Conservation (phyloP, 306 rosid species). For the Dalbergia cultrata region DNA sequence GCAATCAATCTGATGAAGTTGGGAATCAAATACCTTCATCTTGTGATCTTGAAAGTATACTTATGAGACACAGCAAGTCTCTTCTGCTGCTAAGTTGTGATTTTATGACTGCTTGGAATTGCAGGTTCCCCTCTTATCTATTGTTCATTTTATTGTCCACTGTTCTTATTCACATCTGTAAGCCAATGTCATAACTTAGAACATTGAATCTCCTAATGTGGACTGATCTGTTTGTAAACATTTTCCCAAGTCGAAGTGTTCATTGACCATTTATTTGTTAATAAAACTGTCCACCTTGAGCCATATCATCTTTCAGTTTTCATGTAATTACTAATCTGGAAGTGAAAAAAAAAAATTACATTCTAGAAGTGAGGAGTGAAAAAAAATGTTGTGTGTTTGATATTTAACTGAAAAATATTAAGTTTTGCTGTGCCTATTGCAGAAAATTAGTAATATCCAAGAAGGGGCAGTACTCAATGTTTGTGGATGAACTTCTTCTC, state of each 20-base stretch:
- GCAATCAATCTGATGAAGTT: slow-evolving; percentile 43
- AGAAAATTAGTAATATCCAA: slow-evolving; percentile 72
- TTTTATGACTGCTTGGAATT: slow-evolving; percentile 89
- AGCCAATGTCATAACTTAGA: slow-evolving; percentile 13
- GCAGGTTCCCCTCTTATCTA: slow-evolving; percentile 63
- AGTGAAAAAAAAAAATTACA: background rate
- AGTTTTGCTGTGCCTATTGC: slow-evolving; percentile 39
- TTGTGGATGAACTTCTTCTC: slow-evolving; percentile 72
- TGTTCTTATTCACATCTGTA: slow-evolving; percentile 20
- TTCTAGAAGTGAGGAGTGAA: slow-evolving; percentile 13
- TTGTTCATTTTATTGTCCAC: slow-evolving; percentile 23
- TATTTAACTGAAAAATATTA: slow-evolving; percentile 34
- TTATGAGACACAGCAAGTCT: slow-evolving; percentile 79
- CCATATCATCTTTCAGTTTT: background rate
- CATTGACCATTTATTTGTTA: background rate
- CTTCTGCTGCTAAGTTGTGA: slow-evolving; percentile 83
- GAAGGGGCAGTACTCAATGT: slow-evolving; percentile 51
- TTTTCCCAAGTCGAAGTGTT: slow-evolving; percentile 18
- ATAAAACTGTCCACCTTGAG: slow-evolving; percentile 15
- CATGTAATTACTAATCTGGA: no score
- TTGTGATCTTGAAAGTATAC: slow-evolving; percentile 53
- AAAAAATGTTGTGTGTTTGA: slow-evolving; percentile 6
- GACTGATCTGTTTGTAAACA: slow-evolving; percentile 2
- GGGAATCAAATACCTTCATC: slow-evolving; percentile 42
- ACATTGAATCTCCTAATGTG: slow-evolving; percentile 11